Evolutionary conservation across 1,284 basidiomycete species (phyloP).

Genomic region (Fomes fomentarius): DNA sequence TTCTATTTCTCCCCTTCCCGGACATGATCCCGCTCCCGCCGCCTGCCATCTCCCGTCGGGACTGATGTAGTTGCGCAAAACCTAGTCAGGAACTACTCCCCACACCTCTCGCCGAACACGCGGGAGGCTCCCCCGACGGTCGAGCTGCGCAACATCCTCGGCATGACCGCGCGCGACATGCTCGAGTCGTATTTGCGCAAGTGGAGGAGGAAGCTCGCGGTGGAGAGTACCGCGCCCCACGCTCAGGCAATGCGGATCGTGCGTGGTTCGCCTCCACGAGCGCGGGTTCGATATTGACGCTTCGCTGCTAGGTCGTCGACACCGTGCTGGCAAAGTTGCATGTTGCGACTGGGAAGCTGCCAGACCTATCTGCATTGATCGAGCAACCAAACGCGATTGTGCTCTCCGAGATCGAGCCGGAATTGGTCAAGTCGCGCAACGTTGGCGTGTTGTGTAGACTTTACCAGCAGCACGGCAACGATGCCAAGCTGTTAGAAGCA

Average conservation of each 20-base stretch:
- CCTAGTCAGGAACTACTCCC: conserved; percentile 89
- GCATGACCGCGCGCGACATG: conserved; percentile 67
- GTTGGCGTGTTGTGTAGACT: conserved; percentile 70
- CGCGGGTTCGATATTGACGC: not conserved
- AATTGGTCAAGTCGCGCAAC: conserved; percentile 54
- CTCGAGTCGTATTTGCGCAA: conserved; percentile 64
- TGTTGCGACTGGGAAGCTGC: conserved; percentile 58
- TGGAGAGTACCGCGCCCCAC: conserved; percentile 20
- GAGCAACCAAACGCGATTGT: conserved; percentile 61
- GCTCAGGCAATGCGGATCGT: conserved; percentile 25
- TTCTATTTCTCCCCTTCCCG: conserved; percentile 26
- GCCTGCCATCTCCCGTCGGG: conserved; percentile 40
- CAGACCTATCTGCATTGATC: conserved; percentile 67
- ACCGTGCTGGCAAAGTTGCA: conserved; percentile 81
- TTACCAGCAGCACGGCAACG: conserved; percentile 60
- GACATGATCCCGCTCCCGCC: conserved; percentile 4
- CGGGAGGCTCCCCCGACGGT: conserved; percentile 67
- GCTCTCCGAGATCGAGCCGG: conserved; percentile 66
- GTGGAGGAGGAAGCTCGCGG: conserved; percentile 37
- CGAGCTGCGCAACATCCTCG: conserved; percentile 64
- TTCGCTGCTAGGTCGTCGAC: conserved; percentile 74
- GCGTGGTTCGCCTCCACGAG: conserved; percentile 19
- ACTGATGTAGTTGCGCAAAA: conserved; percentile 83
- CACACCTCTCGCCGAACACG: conserved; percentile 76
- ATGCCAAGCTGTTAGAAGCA: conserved; percentile 64